phyloP scores from a whole-genome alignment of 1,139 yeast species.

The Yarrowia galli region DNA sequence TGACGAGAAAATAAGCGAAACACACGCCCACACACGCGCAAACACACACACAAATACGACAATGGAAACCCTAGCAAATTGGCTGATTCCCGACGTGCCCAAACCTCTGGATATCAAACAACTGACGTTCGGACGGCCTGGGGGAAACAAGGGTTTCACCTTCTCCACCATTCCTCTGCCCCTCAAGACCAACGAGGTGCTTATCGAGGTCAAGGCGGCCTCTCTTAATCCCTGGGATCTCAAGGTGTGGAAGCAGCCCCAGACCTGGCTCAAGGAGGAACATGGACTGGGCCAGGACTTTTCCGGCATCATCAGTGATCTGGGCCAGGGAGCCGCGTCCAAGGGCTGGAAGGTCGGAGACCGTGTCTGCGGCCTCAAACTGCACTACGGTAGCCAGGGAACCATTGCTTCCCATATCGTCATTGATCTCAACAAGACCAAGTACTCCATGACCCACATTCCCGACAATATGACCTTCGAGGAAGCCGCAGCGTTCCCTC shows the following conservation, averaged over 20 bases:
- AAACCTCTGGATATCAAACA: conserved; percentile 43
- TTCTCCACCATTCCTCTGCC: conserved; percentile 54
- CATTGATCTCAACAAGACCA: conserved; percentile 53
- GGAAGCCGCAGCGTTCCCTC: conserved; percentile 67
- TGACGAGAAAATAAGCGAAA: background rate
- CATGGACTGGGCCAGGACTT: conserved; percentile 75
- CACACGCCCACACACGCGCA: background rate
- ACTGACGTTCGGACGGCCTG: conserved; percentile 44
- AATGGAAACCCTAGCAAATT: conserved; percentile 36
- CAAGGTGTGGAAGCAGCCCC: conserved; percentile 55
- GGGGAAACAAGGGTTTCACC: conserved; percentile 46
- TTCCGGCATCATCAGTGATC: conserved; percentile 66
- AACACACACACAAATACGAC: background rate
- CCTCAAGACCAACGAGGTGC: conserved; percentile 56
- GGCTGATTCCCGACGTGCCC: conserved; percentile 27
- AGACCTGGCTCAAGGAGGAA: conserved; percentile 52
- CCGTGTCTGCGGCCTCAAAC: conserved; percentile 63
- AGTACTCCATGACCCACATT: conserved; percentile 52
- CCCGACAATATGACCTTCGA: conserved; percentile 59
- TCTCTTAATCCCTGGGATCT: conserved; percentile 75
- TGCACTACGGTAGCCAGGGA: conserved; percentile 58
- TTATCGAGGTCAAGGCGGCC: conserved; percentile 65
- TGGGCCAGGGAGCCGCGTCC: conserved; percentile 56
- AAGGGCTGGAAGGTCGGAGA: conserved; percentile 59
- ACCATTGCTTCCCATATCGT: conserved; percentile 60